A percentile compares a stretch with the other conserved stretches of the same genome.
Conservation (phyloP, 1,139 yeast species). For the Nakaseomyces delphensis region DNA sequence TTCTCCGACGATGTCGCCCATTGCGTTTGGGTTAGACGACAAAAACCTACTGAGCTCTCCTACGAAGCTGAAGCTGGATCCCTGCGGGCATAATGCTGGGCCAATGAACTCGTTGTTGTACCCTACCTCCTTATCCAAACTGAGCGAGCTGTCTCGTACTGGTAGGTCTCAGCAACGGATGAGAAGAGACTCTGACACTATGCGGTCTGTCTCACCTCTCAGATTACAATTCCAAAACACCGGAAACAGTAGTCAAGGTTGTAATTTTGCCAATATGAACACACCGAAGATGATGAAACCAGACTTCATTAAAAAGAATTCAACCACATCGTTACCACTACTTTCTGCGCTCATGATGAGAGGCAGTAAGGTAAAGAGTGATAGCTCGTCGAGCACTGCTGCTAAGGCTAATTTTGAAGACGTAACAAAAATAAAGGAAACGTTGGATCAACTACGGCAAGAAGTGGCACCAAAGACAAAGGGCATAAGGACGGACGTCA, state of each 20-base stretch:
- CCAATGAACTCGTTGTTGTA: slow-evolving; percentile 46
- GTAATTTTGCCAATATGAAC: slow-evolving; percentile 8
- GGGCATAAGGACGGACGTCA: not conserved
- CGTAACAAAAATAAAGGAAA: slow-evolving; percentile 14
- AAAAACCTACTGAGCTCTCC: slow-evolving; percentile 21
- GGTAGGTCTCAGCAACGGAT: slow-evolving; percentile 16
- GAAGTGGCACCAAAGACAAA: slow-evolving; percentile 6
- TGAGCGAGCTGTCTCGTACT: slow-evolving; percentile 22
- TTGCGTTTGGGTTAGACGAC: slow-evolving; percentile 25
- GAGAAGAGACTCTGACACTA: slow-evolving; percentile 19
- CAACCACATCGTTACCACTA: slow-evolving; percentile 17
- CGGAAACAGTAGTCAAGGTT: slow-evolving; percentile 5
- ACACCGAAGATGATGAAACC: slow-evolving; percentile 27
- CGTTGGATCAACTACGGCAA: slow-evolving; percentile 19
- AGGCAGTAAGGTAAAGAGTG: slow-evolving; percentile 8
- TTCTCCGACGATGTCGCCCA: slow-evolving; percentile 26
- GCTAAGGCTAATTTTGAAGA: slow-evolving; percentile 4
- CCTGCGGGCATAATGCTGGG: slow-evolving; percentile 80
- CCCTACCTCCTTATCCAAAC: slow-evolving; percentile 28
- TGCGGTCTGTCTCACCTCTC: slow-evolving; percentile 23
- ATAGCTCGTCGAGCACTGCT: not conserved
- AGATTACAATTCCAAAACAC: slow-evolving; percentile 15
- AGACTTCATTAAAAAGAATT: slow-evolving; percentile 19
- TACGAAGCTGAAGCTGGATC: slow-evolving; percentile 47
- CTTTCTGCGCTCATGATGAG: slow-evolving; percentile 20